phyloP scores from a whole-genome alignment of 805 yeast genomes.

The Lachancea meyersii region DNA sequence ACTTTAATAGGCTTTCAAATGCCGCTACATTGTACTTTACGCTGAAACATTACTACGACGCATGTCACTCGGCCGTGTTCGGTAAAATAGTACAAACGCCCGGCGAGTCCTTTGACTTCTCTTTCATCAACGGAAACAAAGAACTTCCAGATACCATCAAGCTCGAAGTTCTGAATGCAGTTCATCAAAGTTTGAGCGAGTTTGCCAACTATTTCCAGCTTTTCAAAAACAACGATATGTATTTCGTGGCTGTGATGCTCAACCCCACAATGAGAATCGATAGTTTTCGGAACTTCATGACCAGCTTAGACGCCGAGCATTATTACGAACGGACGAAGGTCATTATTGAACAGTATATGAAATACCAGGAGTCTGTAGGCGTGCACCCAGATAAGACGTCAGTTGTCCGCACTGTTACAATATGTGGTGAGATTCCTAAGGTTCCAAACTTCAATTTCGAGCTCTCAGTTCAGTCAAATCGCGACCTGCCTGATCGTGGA shows the following conservation, averaged over 20 bases:
- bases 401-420: too few relatives aligned
- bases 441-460: too few relatives aligned
- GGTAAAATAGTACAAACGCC: neutral
- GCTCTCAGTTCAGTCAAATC: too few relatives aligned
- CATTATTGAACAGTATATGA: neutral
- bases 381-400: too few relatives aligned
- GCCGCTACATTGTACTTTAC: slow-evolving; percentile 2
- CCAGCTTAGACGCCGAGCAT: neutral
- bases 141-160: neutral
- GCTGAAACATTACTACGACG: slow-evolving; percentile 1
- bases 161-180: slow-evolving; percentile 7
- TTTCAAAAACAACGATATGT: slow-evolving; percentile 4
- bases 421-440: too few relatives aligned
- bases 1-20: slow-evolving; percentile 1
- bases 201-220: slow-evolving; percentile 1
- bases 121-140: slow-evolving; percentile 5
- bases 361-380: neutral
- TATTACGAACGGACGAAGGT: neutral
- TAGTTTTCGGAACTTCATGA: neutral
- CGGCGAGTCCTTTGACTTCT: neutral
- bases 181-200: neutral
- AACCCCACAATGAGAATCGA: slow-evolving; percentile 1
- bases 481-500: neutral
- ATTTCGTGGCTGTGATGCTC: slow-evolving; percentile 5
- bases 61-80: neutral